Evolutionary conservation across 495 filamentous ascomycete species (phyloP).

Genomic region (Aspergillus homomorphus): DNA sequence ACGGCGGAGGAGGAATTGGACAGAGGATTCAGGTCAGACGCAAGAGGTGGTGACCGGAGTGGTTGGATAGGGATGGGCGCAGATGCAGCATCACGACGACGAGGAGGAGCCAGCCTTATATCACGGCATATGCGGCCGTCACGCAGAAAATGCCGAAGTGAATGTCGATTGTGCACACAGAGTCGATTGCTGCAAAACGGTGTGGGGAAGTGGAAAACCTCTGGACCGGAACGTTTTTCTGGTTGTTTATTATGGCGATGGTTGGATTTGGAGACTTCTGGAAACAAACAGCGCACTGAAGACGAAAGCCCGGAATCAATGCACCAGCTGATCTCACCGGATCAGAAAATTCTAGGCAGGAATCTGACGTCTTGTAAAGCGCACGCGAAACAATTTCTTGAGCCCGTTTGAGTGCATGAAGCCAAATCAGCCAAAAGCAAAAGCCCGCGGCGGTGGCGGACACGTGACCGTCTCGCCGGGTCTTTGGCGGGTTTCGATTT

Average conservation of each 20-base stretch:
- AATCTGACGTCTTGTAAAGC: neutral
- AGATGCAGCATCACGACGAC: conserved; percentile 44
- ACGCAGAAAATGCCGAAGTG: conserved; percentile 18
- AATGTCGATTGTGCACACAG: neutral
- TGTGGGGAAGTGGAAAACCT: conserved; percentile 1
- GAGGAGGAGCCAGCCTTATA: conserved; percentile 47
- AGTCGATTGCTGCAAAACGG: neutral
- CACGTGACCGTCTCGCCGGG: conserved; percentile 16
- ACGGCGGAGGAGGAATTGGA: conserved; percentile 18
- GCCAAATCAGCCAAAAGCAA: conserved; percentile 3
- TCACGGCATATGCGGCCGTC: conserved; percentile 43
- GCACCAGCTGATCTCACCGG: neutral
- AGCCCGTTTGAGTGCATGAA: neutral
- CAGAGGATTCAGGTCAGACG: conserved; percentile 28
- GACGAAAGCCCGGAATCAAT: neutral
- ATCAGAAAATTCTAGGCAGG: neutral
- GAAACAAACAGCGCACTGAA: neutral
- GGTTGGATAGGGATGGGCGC: conserved; percentile 34
- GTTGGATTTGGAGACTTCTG: neutral
- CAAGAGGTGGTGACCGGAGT: conserved; percentile 22
- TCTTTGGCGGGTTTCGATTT: neutral
- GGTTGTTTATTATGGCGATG: neutral
- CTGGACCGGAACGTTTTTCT: conserved; percentile 1
- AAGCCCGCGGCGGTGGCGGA: neutral
- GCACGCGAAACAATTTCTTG: neutral